phyloP scores from a whole-genome alignment of 495 filamentous ascomycete species.

The Diplogelasinospora grovesii region DNA sequence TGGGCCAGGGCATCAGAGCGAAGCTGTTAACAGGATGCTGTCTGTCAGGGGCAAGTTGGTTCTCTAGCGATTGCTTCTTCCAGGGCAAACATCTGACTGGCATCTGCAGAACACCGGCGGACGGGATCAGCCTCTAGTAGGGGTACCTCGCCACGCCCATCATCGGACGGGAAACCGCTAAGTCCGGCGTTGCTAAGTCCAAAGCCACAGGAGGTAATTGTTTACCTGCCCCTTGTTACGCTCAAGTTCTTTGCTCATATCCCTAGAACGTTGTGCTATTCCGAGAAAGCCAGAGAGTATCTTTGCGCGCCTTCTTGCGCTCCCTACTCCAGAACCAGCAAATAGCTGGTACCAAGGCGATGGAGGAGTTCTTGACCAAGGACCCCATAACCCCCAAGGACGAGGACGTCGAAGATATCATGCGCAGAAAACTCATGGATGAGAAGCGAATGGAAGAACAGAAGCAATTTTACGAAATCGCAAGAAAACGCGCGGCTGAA shows the following conservation, averaged over 20 bases:
- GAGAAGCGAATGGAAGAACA: constrained; percentile 86
- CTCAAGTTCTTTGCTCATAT: constrained; percentile 2
- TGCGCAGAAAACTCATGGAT: constrained; percentile 74
- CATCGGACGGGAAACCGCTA: constrained; percentile 24
- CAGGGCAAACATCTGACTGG: background rate
- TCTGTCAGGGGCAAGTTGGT: constrained; percentile 33
- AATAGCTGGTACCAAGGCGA: constrained; percentile 70
- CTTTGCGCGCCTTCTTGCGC: constrained; percentile 81
- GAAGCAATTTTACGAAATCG: constrained; percentile 89
- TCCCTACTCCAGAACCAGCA: constrained; percentile 77
- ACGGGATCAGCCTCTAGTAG: constrained; percentile 27
- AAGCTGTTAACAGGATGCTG: constrained; percentile 33
- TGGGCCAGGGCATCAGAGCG: constrained; percentile 10
- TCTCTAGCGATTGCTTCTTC: too few species aligned
- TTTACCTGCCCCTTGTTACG: background rate
- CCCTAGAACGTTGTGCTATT: constrained; percentile 54
- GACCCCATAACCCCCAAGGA: constrained; percentile 65
- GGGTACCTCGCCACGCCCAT: constrained; percentile 30
- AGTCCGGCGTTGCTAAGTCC: constrained; percentile 17
- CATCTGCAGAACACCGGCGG: constrained; percentile 25
- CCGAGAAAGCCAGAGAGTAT: constrained; percentile 87
- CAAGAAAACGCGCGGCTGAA: constrained; percentile 79
- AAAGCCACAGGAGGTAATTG: constrained; percentile 16
- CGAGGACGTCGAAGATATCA: constrained; percentile 76
- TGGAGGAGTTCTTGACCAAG: constrained; percentile 71